Percentiles rank a stretch among this genome's conserved stretches.
Conservation (phyloP, 2,329 filamentous ascomycete species). For the Ceratocystis eucalypticola region DNA sequence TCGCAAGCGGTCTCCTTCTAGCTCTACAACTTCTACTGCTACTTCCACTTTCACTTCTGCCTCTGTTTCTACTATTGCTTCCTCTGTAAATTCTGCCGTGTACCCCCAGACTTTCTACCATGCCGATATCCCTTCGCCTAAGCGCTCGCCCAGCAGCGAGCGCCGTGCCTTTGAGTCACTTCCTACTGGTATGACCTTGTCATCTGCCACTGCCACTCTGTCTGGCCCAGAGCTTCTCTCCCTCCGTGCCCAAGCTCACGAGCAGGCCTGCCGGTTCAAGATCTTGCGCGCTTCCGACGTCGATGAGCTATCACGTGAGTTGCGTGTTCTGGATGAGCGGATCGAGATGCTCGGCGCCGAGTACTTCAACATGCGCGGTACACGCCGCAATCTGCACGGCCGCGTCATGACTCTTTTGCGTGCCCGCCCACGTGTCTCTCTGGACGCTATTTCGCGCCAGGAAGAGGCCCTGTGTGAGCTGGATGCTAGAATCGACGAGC, state of each 20-base stretch:
- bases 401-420: constrained; percentile 67
- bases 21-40: constrained; percentile 26
- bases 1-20: constrained; percentile 37
- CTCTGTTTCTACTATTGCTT: not conserved
- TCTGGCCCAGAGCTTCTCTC: constrained; percentile 35
- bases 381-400: constrained; percentile 60
- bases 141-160: constrained; percentile 38
- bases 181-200: constrained; percentile 43
- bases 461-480: constrained; percentile 67
- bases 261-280: constrained; percentile 50
- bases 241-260: constrained; percentile 47
- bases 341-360: constrained; percentile 67
- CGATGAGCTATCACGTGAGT: constrained; percentile 55
- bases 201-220: constrained; percentile 38
- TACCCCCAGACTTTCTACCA: constrained; percentile 22
- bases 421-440: constrained; percentile 55
- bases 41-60: not conserved
- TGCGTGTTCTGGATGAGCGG: constrained; percentile 61
- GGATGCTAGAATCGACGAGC: constrained; percentile 66
- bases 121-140: constrained; percentile 30
- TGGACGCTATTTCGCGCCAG: constrained; percentile 63
- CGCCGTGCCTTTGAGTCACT: constrained; percentile 46
- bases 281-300: constrained; percentile 50
- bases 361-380: constrained; percentile 60
- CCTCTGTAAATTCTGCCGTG: not conserved